These are phyloP conservation scores for Xylaria acuta DNA, from an alignment of 495 filamentous ascomycete genomes.

Conservation along the genomic window DNA sequence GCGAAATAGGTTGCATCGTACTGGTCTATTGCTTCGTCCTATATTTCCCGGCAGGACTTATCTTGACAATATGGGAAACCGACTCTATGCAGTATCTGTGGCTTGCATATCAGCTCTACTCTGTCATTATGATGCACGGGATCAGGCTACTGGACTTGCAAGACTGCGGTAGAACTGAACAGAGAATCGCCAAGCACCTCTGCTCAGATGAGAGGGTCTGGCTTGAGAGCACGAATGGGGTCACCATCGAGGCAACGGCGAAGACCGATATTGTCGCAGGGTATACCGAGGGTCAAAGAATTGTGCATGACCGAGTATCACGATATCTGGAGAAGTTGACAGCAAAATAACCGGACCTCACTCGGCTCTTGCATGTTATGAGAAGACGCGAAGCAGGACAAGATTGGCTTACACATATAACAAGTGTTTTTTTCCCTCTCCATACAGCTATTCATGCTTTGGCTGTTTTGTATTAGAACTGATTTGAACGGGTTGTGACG, in stretches of 20 bases:
- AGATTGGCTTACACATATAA: neutral
- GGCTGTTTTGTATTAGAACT: no score
- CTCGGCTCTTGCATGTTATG: neutral
- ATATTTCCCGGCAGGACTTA: neutral
- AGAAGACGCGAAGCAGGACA: neutral
- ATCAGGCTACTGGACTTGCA: neutral
- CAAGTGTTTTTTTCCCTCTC: neutral
- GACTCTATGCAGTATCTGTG: neutral
- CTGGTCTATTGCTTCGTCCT: neutral
- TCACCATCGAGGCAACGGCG: neutral
- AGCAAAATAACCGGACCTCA: neutral
- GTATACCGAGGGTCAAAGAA: neutral
- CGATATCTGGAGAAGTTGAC: neutral
- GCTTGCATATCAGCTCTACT: neutral
- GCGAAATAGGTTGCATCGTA: neutral
- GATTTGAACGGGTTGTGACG: neutral
- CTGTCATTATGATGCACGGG: neutral
- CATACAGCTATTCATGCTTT: neutral
- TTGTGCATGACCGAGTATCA: neutral
- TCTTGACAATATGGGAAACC: neutral
- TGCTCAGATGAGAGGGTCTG: neutral
- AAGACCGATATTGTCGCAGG: neutral
- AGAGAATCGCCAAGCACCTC: neutral
- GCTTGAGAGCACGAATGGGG: neutral
- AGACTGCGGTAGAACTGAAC: neutral